phyloP scores from a whole-genome alignment of 129 eudicot species.

The Saussurea involucrata region DNA sequence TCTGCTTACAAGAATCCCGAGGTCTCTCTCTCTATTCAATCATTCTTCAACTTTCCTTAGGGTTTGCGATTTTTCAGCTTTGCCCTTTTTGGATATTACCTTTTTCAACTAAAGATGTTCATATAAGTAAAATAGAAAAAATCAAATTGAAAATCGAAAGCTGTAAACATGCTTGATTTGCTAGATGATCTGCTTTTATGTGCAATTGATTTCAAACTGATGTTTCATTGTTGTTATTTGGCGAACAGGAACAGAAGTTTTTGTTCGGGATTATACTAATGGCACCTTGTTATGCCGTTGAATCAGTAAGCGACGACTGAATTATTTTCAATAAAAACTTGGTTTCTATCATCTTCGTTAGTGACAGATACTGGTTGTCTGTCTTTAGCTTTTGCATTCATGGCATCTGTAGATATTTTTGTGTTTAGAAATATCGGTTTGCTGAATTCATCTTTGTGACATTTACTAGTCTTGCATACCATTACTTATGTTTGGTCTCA shows the following conservation, averaged over 20 bases:
- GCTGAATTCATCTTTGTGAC: background rate
- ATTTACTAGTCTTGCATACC: background rate
- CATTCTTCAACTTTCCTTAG: background rate
- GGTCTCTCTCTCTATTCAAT: slow-evolving; percentile 33
- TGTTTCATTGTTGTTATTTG: slow-evolving; percentile 11
- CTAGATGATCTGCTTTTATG: background rate
- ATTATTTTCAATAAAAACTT: background rate
- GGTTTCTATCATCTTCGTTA: background rate
- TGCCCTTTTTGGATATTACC: background rate
- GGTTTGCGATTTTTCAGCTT: background rate
- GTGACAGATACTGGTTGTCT: too few species aligned
- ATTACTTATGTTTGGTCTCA: background rate
- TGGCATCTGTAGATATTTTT: background rate
- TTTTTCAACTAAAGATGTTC: background rate
- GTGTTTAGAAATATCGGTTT: background rate
- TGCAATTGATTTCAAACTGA: background rate
- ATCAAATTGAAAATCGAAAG: background rate
- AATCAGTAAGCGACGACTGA: slow-evolving; percentile 63
- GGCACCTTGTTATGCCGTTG: slow-evolving; percentile 97
- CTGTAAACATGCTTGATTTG: background rate
- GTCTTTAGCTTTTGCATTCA: too few species aligned
- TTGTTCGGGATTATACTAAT: slow-evolving; percentile 82
- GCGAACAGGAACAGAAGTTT: slow-evolving; percentile 92
- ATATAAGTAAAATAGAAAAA: background rate
- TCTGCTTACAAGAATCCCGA: slow-evolving; percentile 95